A percentile compares a stretch with the other conserved stretches of the same genome.
phyloP scores from a whole-genome alignment of 2,329 filamentous ascomycete genomes.

The Pyrenochaeta sp. region DNA sequence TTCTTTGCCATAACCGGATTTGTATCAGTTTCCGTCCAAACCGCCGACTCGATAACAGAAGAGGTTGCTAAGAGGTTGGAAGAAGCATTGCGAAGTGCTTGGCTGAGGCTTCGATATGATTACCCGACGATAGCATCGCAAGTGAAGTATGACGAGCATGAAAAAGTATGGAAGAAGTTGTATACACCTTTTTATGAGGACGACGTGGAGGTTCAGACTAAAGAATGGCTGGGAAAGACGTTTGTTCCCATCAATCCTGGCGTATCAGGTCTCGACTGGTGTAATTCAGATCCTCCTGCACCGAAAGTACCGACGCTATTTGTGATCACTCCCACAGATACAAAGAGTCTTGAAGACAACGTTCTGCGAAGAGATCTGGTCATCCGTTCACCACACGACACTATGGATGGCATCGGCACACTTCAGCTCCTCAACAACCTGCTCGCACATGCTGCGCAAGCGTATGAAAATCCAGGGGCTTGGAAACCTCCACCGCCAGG shows the following conservation, averaged over 20 bases:
- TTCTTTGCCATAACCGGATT: constrained; percentile 55
- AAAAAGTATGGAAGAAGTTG: constrained; percentile 35
- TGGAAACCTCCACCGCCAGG: constrained; percentile 20
- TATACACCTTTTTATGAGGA: constrained; percentile 24
- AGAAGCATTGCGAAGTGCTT: constrained; percentile 42
- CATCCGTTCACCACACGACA: constrained; percentile 49
- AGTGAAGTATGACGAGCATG: constrained; percentile 14
- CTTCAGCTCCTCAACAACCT: constrained; percentile 47
- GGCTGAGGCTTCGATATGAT: constrained; percentile 43
- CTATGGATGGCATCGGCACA: constrained; percentile 53
- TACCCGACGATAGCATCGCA: constrained; percentile 47
- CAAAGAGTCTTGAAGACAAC: neutral
- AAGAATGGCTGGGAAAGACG: constrained; percentile 41
- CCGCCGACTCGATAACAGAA: neutral
- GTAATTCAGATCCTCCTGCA: constrained; percentile 47
- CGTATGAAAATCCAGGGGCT: constrained; percentile 15
- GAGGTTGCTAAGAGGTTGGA: constrained; percentile 24
- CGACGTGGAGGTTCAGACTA: constrained; percentile 8
- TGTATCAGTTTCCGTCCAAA: constrained; percentile 23
- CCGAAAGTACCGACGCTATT: constrained; percentile 45
- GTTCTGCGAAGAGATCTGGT: constrained; percentile 41
- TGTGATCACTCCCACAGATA: constrained; percentile 28
- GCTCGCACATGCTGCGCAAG: constrained; percentile 26
- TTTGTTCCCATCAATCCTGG: constrained; percentile 30
- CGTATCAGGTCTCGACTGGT: constrained; percentile 42